Evolutionary conservation across 2,329 filamentous ascomycete genomes (phyloP), one percentile per base, ranked within the genome.

Genomic region (Exophiala dermatitidis): DNA sequence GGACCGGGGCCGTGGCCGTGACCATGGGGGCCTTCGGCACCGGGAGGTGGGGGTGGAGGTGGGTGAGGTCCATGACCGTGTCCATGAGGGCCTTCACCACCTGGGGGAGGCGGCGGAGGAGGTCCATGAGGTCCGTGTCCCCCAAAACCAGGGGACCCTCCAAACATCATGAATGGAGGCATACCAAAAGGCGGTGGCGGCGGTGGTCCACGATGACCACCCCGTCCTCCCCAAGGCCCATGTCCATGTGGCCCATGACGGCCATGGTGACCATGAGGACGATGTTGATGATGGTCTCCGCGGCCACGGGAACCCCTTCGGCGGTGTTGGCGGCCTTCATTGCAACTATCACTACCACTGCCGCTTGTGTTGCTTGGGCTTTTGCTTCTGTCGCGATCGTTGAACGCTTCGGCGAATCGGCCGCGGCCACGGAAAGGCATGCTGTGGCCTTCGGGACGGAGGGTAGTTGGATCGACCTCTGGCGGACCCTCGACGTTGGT

Each of bases 401-500:
- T 53, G 36, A 60, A 60, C 31, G 53, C 48, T 8, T 54, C 38
- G 28, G 29, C 60, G 47, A 62, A 62, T 5, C 60, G 60, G 26
- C 57, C 60, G 48, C 60, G 60, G 5, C 60, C 60, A 46, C 58
- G 58, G 56, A 60, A 60, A 3, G 58, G 58, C 19, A 57, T 48
- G 36, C 43, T 50, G 26, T 40, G 36, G 10, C 37, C 44, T 42
- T 54, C 53, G 8, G 54, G 45, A 28, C 51, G 50, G 48, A 61
- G 30, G 30, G 61, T 60, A 43, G 60, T 52, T 34, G 60, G 60
- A 45, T 64, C 60, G 37, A 60, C 50, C 44, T 61, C 61, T 33
- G 59, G 60, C 4, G 60, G 60, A 42, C 62, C 60, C 30, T 63
- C 62, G 29, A 48, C 48, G 46, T 46, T 49, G 31, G 44, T 44